These are phyloP conservation scores for Suillus tomentosus DNA, from an alignment of 768 basidiomycete species.

Conservation along the genomic window DNA sequence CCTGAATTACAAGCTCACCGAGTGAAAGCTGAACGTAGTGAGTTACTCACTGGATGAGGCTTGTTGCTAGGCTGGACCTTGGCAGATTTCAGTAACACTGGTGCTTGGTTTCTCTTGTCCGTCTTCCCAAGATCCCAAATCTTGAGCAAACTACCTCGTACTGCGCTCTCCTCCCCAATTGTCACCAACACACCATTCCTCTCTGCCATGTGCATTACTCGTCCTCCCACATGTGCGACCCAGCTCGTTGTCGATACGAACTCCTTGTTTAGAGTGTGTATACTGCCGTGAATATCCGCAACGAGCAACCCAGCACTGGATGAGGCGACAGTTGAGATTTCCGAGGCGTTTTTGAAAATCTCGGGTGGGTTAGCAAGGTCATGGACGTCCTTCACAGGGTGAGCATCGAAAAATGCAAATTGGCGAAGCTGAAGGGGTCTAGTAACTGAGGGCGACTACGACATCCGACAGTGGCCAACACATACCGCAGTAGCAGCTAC, in stretches of 20 bases:
- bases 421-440: slow-evolving; percentile 70
- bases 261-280: slow-evolving; percentile 73
- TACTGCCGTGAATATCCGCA: slow-evolving; percentile 83
- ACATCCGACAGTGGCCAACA: background rate
- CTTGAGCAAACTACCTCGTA: slow-evolving; percentile 72
- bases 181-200: slow-evolving; percentile 81
- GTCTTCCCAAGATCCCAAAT: slow-evolving; percentile 84
- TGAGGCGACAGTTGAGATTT: slow-evolving; percentile 69
- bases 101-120: slow-evolving; percentile 65
- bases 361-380: slow-evolving; percentile 76
- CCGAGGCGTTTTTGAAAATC: slow-evolving; percentile 73
- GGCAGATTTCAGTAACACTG: slow-evolving; percentile 68
- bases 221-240: slow-evolving; percentile 77
- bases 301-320: slow-evolving; percentile 71
- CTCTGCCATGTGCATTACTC: slow-evolving; percentile 88
- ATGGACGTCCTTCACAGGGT: slow-evolving; percentile 75
- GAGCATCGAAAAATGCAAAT: slow-evolving; percentile 86
- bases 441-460: slow-evolving; percentile 11
- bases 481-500: slow-evolving; percentile 23
- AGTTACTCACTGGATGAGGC: slow-evolving; percentile 67
- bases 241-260: slow-evolving; percentile 75
- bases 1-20: slow-evolving; percentile 38
- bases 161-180: slow-evolving; percentile 83
- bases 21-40: slow-evolving; percentile 3
- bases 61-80: slow-evolving; percentile 76